Evolutionary conservation across 306 rosid species (phyloP), one percentile per base, ranked within the genome.

Genomic region (Pueraria montana): DNA sequence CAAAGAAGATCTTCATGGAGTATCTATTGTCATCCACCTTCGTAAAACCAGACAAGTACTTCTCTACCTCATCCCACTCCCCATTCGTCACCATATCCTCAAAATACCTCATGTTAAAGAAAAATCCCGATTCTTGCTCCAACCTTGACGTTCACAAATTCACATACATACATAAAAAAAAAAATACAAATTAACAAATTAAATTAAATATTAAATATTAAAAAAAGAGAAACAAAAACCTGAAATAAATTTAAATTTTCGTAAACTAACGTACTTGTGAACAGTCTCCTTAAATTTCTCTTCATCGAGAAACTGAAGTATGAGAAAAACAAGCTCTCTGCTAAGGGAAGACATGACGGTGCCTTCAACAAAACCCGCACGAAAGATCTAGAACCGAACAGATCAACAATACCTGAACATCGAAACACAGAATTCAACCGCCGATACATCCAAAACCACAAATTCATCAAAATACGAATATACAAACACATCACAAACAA

Each of bases 1-100:
- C 99, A 16, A 96, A 96, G 88, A 96, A 96, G 86, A 96, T 96
- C 93, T 96, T 96, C 99, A 96, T 96, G 3, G 99, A 96, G 86
- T 96, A 96, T 86, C 99, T 78, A 82, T 96, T 96, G 84, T 96
- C 99, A 82, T 96, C 99, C 38, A 96, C 99, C 93, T 96, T 96
- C 6, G 99, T 96, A 75, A 96, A 94, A 77, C 99, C 99, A 73
- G 99, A 92, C 80, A 96, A 87, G 87, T 96, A 96, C 87, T 92
- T 96, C 84, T 96, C 99, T 80, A 96, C 95, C 91, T 96, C 99
- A 34, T 94, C 99, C 99, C 99, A 96, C 91, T 94, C 99, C 63
- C 99, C 99, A 88, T 85, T 88, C 8, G 95, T 94, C 74, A 96
- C 97, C 99, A 96, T 94, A 75, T 96, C 98, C 87, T 96, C 99